A percentile compares a stretch with the other conserved stretches of the same genome.
phyloP scores from a whole-genome alignment of 108 stramenopile species.

The Skeletonema marinoi region DNA sequence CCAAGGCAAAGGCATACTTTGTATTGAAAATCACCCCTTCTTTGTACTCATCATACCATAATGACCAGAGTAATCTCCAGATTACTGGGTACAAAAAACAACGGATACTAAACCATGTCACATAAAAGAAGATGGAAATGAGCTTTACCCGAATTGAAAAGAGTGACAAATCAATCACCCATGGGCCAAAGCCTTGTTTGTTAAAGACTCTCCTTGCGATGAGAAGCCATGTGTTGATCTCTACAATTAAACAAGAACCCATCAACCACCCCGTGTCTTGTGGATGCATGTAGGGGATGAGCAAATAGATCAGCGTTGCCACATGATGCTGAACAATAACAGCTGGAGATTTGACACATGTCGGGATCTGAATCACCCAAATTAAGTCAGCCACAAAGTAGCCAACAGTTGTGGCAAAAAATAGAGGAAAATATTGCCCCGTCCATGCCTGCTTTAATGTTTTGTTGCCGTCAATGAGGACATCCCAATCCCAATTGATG shows the following conservation, averaged over 20 bases:
- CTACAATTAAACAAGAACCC: conserved; percentile 85
- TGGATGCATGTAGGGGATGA: conserved; percentile 59
- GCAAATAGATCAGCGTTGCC: conserved; percentile 75
- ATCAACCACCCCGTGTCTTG: conserved; percentile 71
- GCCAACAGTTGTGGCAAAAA: conserved; percentile 56
- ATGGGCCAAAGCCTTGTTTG: conserved; percentile 82
- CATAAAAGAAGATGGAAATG: conserved; percentile 74
- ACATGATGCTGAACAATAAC: conserved; percentile 88
- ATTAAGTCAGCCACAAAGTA: conserved; percentile 78
- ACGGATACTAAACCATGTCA: conserved; percentile 77
- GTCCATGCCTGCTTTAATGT: conserved; percentile 72
- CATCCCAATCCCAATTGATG: conserved; percentile 89
- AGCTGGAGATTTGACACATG: conserved; percentile 69
- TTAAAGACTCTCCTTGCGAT: conserved; percentile 91
- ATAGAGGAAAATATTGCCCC: conserved; percentile 76
- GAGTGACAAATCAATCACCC: conserved; percentile 77
- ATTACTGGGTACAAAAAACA: conserved; percentile 67
- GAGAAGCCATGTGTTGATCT: conserved; percentile 91
- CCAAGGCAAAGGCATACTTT: conserved; percentile 47
- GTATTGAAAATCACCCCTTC: conserved; percentile 11
- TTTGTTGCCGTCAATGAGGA: conserved; percentile 49
- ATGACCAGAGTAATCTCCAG: conserved; percentile 42
- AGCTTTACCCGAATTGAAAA: conserved; percentile 82
- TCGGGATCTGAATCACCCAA: conserved; percentile 69
- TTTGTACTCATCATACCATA: conserved; percentile 23